Evolutionary conservation across 2,329 filamentous ascomycete species (phyloP).

Genomic region (Neonectria punicea): DNA sequence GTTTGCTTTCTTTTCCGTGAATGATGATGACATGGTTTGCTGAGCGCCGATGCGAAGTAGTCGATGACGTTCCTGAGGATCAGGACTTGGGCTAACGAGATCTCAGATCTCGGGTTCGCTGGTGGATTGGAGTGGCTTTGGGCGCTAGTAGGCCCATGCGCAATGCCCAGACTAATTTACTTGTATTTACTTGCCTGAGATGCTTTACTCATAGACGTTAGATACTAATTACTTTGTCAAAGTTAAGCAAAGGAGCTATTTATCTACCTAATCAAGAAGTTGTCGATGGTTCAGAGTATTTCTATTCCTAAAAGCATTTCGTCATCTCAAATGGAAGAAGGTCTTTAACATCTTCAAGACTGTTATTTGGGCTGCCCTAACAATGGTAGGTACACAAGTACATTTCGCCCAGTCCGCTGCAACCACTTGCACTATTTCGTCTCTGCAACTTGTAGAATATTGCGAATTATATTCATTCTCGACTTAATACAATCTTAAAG

Average conservation of each 20-base stretch:
- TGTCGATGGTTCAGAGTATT: not conserved
- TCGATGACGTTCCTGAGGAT: conserved; percentile 47
- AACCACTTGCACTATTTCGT: too few species aligned
- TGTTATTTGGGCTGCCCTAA: too few species aligned
- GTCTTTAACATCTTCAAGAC: too few species aligned
- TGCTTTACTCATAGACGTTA: not conserved
- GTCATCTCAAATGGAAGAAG: too few species aligned
- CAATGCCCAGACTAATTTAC: not conserved
- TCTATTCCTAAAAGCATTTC: too few species aligned
- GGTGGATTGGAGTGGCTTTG: conserved; percentile 16
- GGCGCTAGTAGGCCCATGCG: conserved; percentile 1
- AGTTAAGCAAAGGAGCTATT: too few species aligned
- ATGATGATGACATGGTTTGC: conserved; percentile 41
- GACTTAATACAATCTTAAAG: too few species aligned
- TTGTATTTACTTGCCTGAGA: not conserved
- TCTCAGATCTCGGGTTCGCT: conserved; percentile 32
- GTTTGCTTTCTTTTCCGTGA: conserved; percentile 21
- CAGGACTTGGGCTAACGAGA: conserved; percentile 36
- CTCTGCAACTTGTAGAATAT: too few species aligned
- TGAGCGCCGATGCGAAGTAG: conserved; percentile 45
- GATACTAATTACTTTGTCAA: too few species aligned
- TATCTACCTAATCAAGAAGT: not conserved
- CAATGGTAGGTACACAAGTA: too few species aligned
- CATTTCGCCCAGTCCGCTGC: too few species aligned
- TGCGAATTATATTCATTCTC: too few species aligned